phyloP scores from a whole-genome alignment of 2,329 filamentous ascomycete genomes.

The Monosporascus sp. region DNA sequence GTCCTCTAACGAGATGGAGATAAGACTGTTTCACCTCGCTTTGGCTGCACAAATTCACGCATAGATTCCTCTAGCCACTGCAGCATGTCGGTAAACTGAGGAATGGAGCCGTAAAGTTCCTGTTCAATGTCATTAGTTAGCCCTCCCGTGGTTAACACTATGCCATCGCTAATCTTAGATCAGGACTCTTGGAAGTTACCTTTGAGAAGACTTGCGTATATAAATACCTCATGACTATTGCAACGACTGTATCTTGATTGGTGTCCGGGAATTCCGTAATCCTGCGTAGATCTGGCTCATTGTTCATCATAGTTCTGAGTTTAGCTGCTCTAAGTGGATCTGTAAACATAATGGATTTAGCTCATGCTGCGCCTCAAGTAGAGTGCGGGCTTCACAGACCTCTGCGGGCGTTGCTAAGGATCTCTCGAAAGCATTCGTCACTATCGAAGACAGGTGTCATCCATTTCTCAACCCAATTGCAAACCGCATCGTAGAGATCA shows the following conservation, averaged over 20 bases:
- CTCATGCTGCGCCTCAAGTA: no score
- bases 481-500: not conserved
- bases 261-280: not conserved
- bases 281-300: not conserved
- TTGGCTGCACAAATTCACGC: not conserved
- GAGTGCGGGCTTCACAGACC: not conserved
- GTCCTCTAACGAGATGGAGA: not conserved
- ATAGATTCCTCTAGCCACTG: not conserved
- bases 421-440: not conserved
- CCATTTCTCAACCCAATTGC: not conserved
- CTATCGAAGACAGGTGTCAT: not conserved
- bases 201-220: not conserved
- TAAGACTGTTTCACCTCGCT: not conserved
- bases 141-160: no score
- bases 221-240: not conserved
- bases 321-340: not conserved
- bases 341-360: not conserved
- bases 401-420: not conserved
- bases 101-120: not conserved
- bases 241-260: not conserved
- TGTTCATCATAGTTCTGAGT: not conserved
- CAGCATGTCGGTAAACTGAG: not conserved
- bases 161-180: no score
- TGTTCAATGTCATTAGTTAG: not conserved
- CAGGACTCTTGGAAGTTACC: not conserved